phyloP scores from a whole-genome alignment of 106 monocot genomes.

The Apostasia ramifera region DNA sequence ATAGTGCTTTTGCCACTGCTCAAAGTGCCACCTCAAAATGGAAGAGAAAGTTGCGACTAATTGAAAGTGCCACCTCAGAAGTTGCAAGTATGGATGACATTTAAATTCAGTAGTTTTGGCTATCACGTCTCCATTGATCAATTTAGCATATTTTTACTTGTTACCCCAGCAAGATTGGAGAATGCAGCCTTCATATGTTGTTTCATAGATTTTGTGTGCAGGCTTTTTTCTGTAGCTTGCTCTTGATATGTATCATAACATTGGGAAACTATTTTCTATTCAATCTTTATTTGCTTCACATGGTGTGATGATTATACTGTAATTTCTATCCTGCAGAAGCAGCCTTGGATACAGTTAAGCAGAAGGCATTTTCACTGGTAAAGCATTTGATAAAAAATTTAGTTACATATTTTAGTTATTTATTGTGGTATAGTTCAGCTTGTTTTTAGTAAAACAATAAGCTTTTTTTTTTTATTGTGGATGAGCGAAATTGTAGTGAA shows the following conservation, averaged over 20 bases:
- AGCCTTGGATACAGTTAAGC: constrained; percentile 38
- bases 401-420: constrained; percentile 1
- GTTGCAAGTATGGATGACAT: no score
- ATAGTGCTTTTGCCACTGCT: no score
- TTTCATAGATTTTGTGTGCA: no score
- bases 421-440: no score
- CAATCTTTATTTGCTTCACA: background rate
- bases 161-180: background rate
- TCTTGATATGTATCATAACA: background rate
- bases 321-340: constrained; percentile 47
- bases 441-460: no score
- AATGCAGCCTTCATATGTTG: no score
- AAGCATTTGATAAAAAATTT: background rate
- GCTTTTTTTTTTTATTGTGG: no score
- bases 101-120: background rate
- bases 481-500: no score
- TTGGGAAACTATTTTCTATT: background rate
- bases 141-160: constrained; percentile 14
- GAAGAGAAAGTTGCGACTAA: no score
- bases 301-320: background rate
- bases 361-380: constrained; percentile 57
- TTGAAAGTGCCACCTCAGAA: no score
- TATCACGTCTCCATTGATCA: background rate
- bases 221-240: background rate
- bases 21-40: no score